Conservation (phyloP, 2,329 filamentous ascomycete species). For the Pseudocercospora musae region DNA sequence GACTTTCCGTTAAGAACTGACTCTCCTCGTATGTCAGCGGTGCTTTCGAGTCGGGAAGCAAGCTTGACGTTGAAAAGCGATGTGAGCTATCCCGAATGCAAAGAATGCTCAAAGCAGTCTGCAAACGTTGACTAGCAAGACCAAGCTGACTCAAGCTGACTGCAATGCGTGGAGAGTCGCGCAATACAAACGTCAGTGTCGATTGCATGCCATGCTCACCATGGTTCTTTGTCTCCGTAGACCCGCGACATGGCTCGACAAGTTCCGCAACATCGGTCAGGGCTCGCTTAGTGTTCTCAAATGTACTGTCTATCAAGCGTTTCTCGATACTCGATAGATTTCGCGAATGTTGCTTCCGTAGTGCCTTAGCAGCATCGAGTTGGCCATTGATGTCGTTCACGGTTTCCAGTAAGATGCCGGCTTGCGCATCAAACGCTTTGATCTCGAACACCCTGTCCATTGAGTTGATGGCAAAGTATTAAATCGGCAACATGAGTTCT, state of each 20-base stretch:
- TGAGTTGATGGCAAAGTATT: no score
- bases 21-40: neutral
- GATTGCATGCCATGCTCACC: no score
- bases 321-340: constrained; percentile 13
- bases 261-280: constrained; percentile 15
- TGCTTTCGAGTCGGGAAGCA: neutral
- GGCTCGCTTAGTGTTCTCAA: constrained; percentile 14
- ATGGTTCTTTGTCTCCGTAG: no score
- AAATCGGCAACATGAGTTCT: no score
- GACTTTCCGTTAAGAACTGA: neutral
- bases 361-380: constrained; percentile 10
- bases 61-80: neutral
- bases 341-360: constrained; percentile 14
- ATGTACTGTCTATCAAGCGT: constrained; percentile 8
- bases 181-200: no score
- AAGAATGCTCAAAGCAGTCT: neutral
- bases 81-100: neutral
- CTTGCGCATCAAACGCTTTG: constrained; percentile 16
- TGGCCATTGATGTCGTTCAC: constrained; percentile 12
- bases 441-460: no score
- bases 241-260: no score
- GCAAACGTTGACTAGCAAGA: constrained; percentile 9
- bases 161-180: constrained; percentile 12
- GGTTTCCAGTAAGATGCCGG: constrained; percentile 15
- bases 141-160: constrained; percentile 14